Evolutionary conservation across 164 flowering plant genomes (phyloP).

Genomic region (Nelumbo lutea): DNA sequence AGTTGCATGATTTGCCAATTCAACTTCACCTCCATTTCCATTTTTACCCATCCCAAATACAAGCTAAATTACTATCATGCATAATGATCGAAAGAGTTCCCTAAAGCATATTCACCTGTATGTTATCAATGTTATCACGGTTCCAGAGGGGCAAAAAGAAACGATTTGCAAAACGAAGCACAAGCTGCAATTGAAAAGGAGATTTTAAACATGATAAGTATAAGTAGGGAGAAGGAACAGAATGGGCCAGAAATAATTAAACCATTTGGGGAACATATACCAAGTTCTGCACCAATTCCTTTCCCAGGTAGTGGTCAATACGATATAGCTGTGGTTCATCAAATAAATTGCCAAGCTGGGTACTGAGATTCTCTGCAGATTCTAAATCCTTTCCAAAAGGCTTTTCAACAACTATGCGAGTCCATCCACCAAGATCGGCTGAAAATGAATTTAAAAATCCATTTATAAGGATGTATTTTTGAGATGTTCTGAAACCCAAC

Average conservation of each 20-base stretch:
- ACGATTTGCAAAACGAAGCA: slow-evolving; percentile 82
- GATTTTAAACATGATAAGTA: slow-evolving; percentile 3
- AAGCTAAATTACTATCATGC: not conserved
- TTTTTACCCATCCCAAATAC: too few relatives aligned
- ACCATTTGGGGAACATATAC: slow-evolving; percentile 31
- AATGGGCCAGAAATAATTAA: not conserved
- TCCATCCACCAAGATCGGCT: slow-evolving; percentile 99
- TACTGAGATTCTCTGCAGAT: slow-evolving; percentile 78
- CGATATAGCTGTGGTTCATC: slow-evolving; percentile 91
- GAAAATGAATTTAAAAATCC: slow-evolving; percentile 17
- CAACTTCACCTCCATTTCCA: too few relatives aligned
- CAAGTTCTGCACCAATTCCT: slow-evolving; percentile 97
- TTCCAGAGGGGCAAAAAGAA: slow-evolving; percentile 76
- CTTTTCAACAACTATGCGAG: slow-evolving; percentile 94
- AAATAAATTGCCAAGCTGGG: slow-evolving; percentile 87
- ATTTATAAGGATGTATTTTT: not conserved
- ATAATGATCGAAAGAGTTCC: not conserved
- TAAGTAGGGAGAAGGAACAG: slow-evolving; percentile 1
- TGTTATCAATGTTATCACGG: slow-evolving; percentile 65
- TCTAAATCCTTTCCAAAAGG: slow-evolving; percentile 95
- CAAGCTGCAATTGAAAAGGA: slow-evolving; percentile 45
- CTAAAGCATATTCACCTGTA: slow-evolving; percentile 44
- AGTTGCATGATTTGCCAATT: too few relatives aligned
- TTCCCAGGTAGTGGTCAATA: slow-evolving; percentile 98
- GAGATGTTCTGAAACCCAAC: not conserved